These are phyloP conservation scores for Xylogone sp. DNA, from an alignment of 2,329 filamentous ascomycete genomes.

Conservation along the genomic window DNA sequence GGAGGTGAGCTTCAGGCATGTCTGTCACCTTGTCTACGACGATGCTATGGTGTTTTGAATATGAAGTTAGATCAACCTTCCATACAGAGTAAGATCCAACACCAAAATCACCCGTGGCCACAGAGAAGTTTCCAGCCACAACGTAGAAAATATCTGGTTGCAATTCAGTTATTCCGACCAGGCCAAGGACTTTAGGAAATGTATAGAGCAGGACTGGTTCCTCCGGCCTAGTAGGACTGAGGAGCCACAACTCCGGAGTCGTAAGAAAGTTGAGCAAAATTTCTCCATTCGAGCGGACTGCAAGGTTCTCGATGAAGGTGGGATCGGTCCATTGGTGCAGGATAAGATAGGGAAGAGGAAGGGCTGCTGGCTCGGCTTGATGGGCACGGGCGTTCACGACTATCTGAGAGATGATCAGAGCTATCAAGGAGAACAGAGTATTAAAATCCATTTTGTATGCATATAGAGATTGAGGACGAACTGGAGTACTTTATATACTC, in stretches of 20 bases:
- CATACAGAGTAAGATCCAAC: constrained; percentile 13
- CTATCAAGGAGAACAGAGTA: too few species aligned
- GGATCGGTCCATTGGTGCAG: constrained; percentile 10
- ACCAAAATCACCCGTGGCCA: constrained; percentile 4
- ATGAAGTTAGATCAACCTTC: constrained; percentile 10
- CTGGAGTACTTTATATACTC: too few species aligned
- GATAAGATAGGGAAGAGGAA: constrained; percentile 1
- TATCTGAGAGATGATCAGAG: too few species aligned
- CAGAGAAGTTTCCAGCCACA: constrained; percentile 7
- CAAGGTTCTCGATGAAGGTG: constrained; percentile 3
- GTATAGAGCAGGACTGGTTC: constrained; percentile 16
- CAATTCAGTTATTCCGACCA: constrained; percentile 31
- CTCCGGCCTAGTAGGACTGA: constrained; percentile 1
- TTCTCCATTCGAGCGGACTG: constrained; percentile 5
- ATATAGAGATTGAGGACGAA: too few species aligned
- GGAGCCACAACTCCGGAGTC: constrained; percentile 3
- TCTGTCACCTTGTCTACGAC: constrained; percentile 14
- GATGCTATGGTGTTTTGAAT: too few species aligned
- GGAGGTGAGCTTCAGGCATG: constrained; percentile 10
- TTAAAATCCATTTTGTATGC: too few species aligned
- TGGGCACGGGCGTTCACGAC: too few species aligned
- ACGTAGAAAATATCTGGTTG: constrained; percentile 10
- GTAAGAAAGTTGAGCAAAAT: constrained; percentile 5
- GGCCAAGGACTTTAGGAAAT: constrained; percentile 22
- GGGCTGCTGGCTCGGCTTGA: too few species aligned